Conservation (phyloP, 495 filamentous ascomycete species). For the Neurospora sp. region DNA sequence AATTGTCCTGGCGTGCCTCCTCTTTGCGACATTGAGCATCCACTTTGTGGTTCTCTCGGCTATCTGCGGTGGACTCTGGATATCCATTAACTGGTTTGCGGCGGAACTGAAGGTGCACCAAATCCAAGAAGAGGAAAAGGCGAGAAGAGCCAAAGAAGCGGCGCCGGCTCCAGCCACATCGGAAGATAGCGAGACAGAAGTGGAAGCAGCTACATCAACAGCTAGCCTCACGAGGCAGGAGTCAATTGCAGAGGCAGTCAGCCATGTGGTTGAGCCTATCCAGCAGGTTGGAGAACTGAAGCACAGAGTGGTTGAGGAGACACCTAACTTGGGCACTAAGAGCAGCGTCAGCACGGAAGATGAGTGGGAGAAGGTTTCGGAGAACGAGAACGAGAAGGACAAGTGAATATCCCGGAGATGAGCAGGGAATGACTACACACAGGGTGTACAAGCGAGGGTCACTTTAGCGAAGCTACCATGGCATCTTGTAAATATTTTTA, state of each 20-base stretch:
- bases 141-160: conserved; percentile 28
- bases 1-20: conserved; percentile 60
- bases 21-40: conserved; percentile 73
- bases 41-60: conserved; percentile 78
- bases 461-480: not conserved
- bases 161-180: conserved; percentile 15
- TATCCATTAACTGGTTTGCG: conserved; percentile 94
- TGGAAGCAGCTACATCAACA: conserved; percentile 29
- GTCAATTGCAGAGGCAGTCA: conserved; percentile 13
- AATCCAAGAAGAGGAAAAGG: conserved; percentile 51
- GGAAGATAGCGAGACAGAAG: conserved; percentile 42
- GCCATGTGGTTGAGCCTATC: conserved; percentile 28
- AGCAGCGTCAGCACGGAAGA: conserved; percentile 47
- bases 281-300: conserved; percentile 32
- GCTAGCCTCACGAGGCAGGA: conserved; percentile 16
- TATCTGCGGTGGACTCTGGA: conserved; percentile 77
- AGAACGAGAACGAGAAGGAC: conserved; percentile 47
- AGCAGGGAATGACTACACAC: not conserved
- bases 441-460: not conserved
- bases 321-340: conserved; percentile 24
- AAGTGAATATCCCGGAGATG: conserved; percentile 15
- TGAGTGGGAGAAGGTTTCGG: conserved; percentile 50
- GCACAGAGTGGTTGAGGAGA: conserved; percentile 18
- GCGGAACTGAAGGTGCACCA: conserved; percentile 61
- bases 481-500: not conserved